Evolutionary conservation across 2,329 filamentous ascomycete species (phyloP).

Genomic region (Botrytis deweyae): DNA sequence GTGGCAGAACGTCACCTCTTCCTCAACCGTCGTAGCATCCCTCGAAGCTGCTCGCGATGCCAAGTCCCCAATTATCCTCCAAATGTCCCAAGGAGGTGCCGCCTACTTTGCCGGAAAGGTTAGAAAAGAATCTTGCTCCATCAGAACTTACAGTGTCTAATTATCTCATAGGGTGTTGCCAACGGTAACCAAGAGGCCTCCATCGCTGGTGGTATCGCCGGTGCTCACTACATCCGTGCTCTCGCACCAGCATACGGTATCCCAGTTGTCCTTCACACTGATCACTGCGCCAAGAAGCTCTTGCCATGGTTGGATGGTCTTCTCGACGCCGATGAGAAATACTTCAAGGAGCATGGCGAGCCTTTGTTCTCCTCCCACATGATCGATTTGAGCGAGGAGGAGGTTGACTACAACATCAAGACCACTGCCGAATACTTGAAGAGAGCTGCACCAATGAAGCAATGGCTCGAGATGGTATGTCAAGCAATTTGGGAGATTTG

Average conservation of each 20-base stretch:
- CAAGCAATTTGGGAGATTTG: background rate
- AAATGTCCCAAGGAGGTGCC: conserved; percentile 89
- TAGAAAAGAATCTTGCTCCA: conserved; percentile 2
- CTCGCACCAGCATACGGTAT: conserved; percentile 85
- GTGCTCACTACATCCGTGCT: conserved; percentile 88
- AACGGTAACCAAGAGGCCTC: conserved; percentile 85
- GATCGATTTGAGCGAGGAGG: conserved; percentile 95
- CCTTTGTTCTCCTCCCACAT: conserved; percentile 97
- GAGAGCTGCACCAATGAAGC: conserved; percentile 93
- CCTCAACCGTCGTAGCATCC: conserved; percentile 78
- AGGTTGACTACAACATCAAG: conserved; percentile 84
- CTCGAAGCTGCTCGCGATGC: conserved; percentile 94
- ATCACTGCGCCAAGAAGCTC: conserved; percentile 99
- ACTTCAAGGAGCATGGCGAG: conserved; percentile 90
- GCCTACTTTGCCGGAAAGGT: conserved; percentile 91
- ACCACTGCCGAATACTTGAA: conserved; percentile 93
- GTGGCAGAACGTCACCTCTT: conserved; percentile 81
- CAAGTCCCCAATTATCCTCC: conserved; percentile 89
- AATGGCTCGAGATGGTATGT: conserved; percentile 95
- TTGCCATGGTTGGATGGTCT: conserved; percentile 97
- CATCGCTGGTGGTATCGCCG: conserved; percentile 83
- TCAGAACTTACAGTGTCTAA: conserved; percentile 20
- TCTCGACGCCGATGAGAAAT: conserved; percentile 88
- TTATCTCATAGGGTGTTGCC: conserved; percentile 61
- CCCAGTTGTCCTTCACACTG: conserved; percentile 91